Percentiles rank a stretch among this genome's conserved stretches.
Conservation (phyloP, 306 rosid species). For the Prinsepia uniflora region DNA sequence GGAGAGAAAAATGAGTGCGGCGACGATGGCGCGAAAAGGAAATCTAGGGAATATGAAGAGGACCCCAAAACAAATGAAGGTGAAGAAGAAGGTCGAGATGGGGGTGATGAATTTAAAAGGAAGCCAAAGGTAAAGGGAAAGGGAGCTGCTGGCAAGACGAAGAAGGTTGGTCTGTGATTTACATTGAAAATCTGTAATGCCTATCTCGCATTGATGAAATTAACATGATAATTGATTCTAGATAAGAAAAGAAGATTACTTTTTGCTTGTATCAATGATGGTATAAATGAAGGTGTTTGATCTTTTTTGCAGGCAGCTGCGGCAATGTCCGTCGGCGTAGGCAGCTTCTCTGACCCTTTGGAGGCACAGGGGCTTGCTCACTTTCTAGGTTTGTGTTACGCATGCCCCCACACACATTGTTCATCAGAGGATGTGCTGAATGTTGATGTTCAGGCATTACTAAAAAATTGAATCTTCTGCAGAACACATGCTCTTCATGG, state of each 20-base stretch:
- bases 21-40: conserved; percentile 14
- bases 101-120: conserved; percentile 30
- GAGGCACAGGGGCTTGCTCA: conserved; percentile 98
- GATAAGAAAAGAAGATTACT: neutral
- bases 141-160: conserved; percentile 58
- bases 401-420: neutral
- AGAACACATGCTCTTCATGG: conserved; percentile 99
- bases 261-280: neutral
- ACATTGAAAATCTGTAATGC: conserved; percentile 9
- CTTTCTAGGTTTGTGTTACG: conserved; percentile 58
- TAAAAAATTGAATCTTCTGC: conserved; percentile 29
- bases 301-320: conserved; percentile 77
- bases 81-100: conserved; percentile 28
- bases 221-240: neutral
- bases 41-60: neutral
- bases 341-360: conserved; percentile 85
- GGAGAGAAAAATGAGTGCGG: neutral
- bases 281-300: neutral
- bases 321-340: conserved; percentile 94
- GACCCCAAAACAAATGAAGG: conserved; percentile 24
- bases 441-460: neutral
- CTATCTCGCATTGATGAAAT: conserved; percentile 1
- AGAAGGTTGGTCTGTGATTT: conserved; percentile 50
- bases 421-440: neutral
- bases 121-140: conserved; percentile 10